Evolutionary conservation across 106 monocot genomes (phyloP).

Genomic region (Narthecium ossifragum): DNA sequence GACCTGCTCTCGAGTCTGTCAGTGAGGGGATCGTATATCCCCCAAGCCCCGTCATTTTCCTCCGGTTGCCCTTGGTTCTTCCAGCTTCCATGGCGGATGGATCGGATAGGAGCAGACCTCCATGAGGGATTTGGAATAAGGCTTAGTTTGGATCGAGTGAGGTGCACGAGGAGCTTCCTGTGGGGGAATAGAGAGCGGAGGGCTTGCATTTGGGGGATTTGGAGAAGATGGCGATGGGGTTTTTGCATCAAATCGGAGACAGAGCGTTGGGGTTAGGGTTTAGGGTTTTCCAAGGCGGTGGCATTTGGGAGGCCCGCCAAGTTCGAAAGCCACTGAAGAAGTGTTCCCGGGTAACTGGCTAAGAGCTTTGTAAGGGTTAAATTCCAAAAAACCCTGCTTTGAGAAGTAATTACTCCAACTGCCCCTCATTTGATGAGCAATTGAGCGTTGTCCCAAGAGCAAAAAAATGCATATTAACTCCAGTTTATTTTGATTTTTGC

Average conservation of each 20-base stretch:
- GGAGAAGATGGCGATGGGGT: constrained; percentile 1
- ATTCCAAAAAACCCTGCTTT: too few relatives aligned
- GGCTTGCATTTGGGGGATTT: background rate
- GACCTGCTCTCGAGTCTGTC: too few relatives aligned
- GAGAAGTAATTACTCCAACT: too few relatives aligned
- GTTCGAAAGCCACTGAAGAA: too few relatives aligned
- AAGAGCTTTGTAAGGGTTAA: too few relatives aligned
- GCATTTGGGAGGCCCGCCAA: background rate
- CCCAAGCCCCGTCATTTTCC: background rate
- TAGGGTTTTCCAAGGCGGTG: background rate
- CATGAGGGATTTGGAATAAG: background rate
- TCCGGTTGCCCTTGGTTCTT: too few relatives aligned
- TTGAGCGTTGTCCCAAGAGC: too few relatives aligned
- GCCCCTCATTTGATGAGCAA: too few relatives aligned
- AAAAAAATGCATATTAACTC: too few relatives aligned
- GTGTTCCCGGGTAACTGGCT: too few relatives aligned
- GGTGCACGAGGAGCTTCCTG: background rate
- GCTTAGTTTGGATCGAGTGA: background rate
- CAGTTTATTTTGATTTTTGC: too few relatives aligned
- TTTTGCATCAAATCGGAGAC: constrained; percentile 7
- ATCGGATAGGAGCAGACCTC: background rate
- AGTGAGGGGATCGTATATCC: background rate
- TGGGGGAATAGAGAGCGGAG: background rate
- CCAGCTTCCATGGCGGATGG: background rate
- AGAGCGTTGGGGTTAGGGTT: background rate